These are phyloP conservation scores for Lasiosphaeria hispida DNA, from an alignment of 495 filamentous ascomycete species.

Conservation along the genomic window DNA sequence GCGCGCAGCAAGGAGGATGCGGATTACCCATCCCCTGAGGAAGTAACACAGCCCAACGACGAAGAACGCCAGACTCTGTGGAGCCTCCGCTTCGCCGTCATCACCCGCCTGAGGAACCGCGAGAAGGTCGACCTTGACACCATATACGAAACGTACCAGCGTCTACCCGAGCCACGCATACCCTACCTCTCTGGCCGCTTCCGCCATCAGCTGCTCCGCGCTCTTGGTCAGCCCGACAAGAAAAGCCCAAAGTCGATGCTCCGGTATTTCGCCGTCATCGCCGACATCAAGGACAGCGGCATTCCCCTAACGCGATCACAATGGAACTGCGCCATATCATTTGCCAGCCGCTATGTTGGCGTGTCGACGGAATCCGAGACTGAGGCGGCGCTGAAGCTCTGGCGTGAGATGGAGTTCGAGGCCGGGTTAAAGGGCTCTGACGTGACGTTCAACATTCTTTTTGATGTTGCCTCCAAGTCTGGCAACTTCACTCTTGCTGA, in stretches of 20 bases:
- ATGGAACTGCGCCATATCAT: slow-evolving; percentile 82
- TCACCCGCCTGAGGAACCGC: slow-evolving; percentile 31
- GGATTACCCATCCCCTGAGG: slow-evolving; percentile 42
- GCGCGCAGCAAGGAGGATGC: slow-evolving; percentile 44
- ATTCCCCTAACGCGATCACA: slow-evolving; percentile 62
- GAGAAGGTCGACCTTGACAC: slow-evolving; percentile 33
- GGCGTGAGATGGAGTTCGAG: slow-evolving; percentile 83
- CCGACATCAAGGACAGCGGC: slow-evolving; percentile 69
- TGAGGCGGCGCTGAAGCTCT: slow-evolving; percentile 71
- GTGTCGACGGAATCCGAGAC: slow-evolving; percentile 61
- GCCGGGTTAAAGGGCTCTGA: slow-evolving; percentile 60
- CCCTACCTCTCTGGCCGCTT: slow-evolving; percentile 55
- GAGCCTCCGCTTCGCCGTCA: slow-evolving; percentile 34
- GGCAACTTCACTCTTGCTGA: slow-evolving; percentile 79
- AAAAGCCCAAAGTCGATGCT: slow-evolving; percentile 62
- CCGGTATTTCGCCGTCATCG: slow-evolving; percentile 77
- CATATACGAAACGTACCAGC: slow-evolving; percentile 43
- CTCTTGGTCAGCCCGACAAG: slow-evolving; percentile 60
- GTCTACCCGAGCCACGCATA: slow-evolving; percentile 59
- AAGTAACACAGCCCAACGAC: slow-evolving; percentile 25
- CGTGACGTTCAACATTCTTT: slow-evolving; percentile 87
- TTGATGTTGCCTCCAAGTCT: slow-evolving; percentile 81
- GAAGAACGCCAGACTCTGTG: slow-evolving; percentile 25
- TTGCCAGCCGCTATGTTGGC: slow-evolving; percentile 69
- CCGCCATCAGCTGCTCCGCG: slow-evolving; percentile 64